Evolutionary conservation across 495 filamentous ascomycete species (phyloP), one percentile per base, ranked within the genome.

Genomic region (Penicillium odoratum): DNA sequence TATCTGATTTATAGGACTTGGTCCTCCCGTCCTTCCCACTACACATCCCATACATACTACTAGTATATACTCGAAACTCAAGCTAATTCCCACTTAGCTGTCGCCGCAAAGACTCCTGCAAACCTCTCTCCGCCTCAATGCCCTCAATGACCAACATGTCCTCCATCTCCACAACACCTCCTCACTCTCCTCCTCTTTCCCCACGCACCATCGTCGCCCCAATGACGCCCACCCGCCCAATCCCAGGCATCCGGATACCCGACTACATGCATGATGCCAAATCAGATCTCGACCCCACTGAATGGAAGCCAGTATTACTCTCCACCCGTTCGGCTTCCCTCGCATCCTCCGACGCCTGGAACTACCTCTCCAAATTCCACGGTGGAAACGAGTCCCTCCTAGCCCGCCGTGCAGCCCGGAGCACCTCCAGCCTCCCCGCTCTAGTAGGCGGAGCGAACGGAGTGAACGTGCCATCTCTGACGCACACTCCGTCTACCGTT

Each of bases 231-330:
- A 78, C 76, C 13, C 67, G 42, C 57, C 53, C 64, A 11, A 58
- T 64, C 44, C 65, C 63, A 3, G 28, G 65, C 56, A 61, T 69
- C 54, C 68, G 77, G 70, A 81, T 82, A 81, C 71, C 74, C 36
- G 53, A 62, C 56, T 66, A 71, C 50, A 49, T 64, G 51, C 72
- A 76, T 54, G 66, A 75, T 43, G 62, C 62, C 71, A 75, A 74
- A 55, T 66, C 77, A 62, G 80, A 83, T 81, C 77, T 79, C 57
- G 80, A 83, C 67, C 80, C 80, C 62, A 77, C 78, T 51, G 80
- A 83, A 69, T 83, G 80, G 80, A 82, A 83, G 71, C 80, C 80
- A n/a, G 72, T 78, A 63, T 71, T 78, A 80, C 50, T 56, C 30
- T 29, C 53, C 13, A n/a, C 38, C 48, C 30, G 31, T 3, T 49